phyloP scores from a whole-genome alignment of 371 early-diverging fungal species.

The Mortierella polycephala region DNA sequence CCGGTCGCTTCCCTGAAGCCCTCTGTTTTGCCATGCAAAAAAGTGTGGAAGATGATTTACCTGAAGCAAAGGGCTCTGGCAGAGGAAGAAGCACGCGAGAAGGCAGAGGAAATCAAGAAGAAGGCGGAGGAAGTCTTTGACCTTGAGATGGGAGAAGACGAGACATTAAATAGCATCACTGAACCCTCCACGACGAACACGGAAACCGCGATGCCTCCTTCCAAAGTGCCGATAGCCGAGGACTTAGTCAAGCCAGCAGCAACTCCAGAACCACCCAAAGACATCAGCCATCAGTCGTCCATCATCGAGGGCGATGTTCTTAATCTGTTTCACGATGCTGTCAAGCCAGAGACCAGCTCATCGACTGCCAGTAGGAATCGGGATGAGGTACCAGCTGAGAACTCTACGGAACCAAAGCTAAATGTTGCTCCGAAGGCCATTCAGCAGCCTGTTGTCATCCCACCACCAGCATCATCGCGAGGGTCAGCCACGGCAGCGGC shows the following conservation, averaged over 20 bases:
- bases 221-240: not conserved
- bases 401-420: not conserved
- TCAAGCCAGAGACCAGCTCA: conserved; percentile 20
- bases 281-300: conserved; percentile 10
- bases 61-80: conserved; percentile 49
- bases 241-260: not conserved
- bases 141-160: conserved; percentile 49
- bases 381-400: not conserved
- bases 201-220: not conserved
- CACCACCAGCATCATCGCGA: not conserved
- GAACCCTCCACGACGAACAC: not conserved
- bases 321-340: conserved; percentile 43
- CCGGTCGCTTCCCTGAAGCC: conserved; percentile 30
- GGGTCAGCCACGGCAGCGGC: not conserved
- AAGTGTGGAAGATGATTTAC: conserved; percentile 49
- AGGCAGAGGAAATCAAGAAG: conserved; percentile 47
- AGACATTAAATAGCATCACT: not conserved
- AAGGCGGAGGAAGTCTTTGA: conserved; percentile 54
- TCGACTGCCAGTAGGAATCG: not conserved
- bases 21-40: conserved; percentile 42
- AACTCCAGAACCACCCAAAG: not conserved
- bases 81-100: conserved; percentile 43
- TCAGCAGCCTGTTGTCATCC: conserved; percentile 13
- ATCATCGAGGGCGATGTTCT: conserved; percentile 43
- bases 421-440: not conserved